Base-by-base conservation (phyloP, 768 basidiomycete genomes). In the Suillus subluteus region DNA sequence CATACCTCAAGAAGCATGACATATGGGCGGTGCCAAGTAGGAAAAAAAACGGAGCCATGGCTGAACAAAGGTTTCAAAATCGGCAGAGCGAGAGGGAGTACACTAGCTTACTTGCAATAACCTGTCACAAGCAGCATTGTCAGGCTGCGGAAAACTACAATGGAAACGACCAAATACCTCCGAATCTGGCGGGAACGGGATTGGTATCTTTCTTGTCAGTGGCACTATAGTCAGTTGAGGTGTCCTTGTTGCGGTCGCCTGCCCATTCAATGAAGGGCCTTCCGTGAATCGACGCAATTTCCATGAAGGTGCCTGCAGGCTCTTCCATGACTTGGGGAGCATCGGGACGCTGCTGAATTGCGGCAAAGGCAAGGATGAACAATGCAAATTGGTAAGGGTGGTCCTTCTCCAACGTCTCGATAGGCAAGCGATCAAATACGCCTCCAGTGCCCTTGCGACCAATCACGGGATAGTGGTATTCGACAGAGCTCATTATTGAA, bases 21-120 rank as follows among this genome's bases (percentile, higher is more conserved):
- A 30, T 74, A 74, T 21, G 74, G 74, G 13, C 74, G 72, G 35
- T 74, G 73, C 74, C 74, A 74, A 62, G 73, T 54, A 32, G 72
- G 65, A 56, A 74, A 74, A 26, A 72, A 63, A 48, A 74, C 54
- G 5, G 67, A 66, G 13, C 67, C 66, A 52, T 74, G 73, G 56
- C 73, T 74, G 35, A 26, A 64, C 35, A 58, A 55, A 37, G 11
- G 2, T 21, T 59, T 46, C 21, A 64, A 62, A 50, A 46, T 32
- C 8, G 18, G 32, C 26, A 16, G 21, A 37, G 7, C 9, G 8
- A 21, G 8, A n/a, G 4, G 7, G 12, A 43, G 38, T 11, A 9
- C 23, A 48, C n/a, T 2, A 61, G 64, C 73, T 59, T 70, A 74
- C 73, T 70, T 71, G 73, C 73, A 74, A 40, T 74, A 74, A 4